A percentile compares a stretch with the other conserved stretches of the same genome.
phyloP scores from a whole-genome alignment of 2,329 filamentous ascomycete genomes.

The Dryadomyces sulphureus region DNA sequence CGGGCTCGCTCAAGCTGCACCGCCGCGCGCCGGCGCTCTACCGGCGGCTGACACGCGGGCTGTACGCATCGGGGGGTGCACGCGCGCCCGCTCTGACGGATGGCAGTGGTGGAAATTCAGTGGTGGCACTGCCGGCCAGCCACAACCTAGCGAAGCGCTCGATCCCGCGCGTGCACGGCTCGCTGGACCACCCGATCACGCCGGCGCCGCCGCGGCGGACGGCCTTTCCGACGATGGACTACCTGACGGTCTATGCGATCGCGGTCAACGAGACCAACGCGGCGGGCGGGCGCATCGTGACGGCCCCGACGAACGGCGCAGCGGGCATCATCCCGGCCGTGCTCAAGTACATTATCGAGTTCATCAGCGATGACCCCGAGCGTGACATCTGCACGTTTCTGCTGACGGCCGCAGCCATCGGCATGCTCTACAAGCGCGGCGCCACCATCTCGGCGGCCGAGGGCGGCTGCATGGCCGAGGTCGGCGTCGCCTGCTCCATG shows the following conservation, averaged over 20 bases:
- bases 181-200: constrained; percentile 28
- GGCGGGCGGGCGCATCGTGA: constrained; percentile 33
- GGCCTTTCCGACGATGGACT: constrained; percentile 34
- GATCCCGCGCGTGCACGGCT: constrained; percentile 28
- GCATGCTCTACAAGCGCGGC: constrained; percentile 38
- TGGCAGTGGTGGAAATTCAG: neutral
- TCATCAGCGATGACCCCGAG: constrained; percentile 33
- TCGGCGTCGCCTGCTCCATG: constrained; percentile 37
- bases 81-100: neutral
- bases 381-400: constrained; percentile 34
- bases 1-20: constrained; percentile 31
- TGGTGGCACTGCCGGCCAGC: neutral
- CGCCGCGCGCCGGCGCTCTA: constrained; percentile 31
- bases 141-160: constrained; percentile 15
- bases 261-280: constrained; percentile 39
- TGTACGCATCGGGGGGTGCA: constrained; percentile 17
- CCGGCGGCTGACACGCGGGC: constrained; percentile 26
- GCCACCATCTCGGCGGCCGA: constrained; percentile 36
- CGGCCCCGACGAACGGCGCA: constrained; percentile 34
- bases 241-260: constrained; percentile 34
- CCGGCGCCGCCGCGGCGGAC: constrained; percentile 30
- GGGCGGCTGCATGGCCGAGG: constrained; percentile 38
- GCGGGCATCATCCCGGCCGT: constrained; percentile 36
- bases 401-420: constrained; percentile 32
- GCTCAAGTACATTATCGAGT: constrained; percentile 34